Evolutionary conservation across 129 eudicot species (phyloP), one percentile per base, ranked within the genome.

Genomic region (Saposhnikovia divaricata): DNA sequence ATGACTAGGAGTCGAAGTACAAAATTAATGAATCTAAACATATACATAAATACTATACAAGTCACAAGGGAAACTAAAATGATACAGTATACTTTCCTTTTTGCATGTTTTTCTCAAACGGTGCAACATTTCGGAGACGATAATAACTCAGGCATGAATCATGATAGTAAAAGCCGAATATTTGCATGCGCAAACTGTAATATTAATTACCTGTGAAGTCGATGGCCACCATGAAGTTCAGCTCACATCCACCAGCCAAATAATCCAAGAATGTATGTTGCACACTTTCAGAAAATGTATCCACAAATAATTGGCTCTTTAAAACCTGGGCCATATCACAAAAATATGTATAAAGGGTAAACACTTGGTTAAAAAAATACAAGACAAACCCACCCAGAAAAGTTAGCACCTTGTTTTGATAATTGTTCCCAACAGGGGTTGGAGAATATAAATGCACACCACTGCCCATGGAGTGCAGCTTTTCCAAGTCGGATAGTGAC

Each of bases 141-240:
- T 21, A 28, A 27, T 68, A 68, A 71, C 25, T 38, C 75, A 39
- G 21, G 75, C n/a, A n/a, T n/a, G n/a, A n/a, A n/a, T n/a, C 28
- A 18, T 71, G 23, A 37, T 37, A 68, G 19, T 34, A 59, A 59
- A 23, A n/a, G 31, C 3, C n/a, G 14, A 9, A 59, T 59, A 59
- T 59, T 57, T 59, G 15, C 75, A 71, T 18, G 25, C n/a, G n/a
- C n/a, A n/a, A n/a, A n/a, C n/a, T 66, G 55, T 23, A 69, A 76
- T 50, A 53, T 39, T 25, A 31, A n/a, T 48, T 88, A 96, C 99
- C 99, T 45, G 99, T 96, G 87, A 92, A 96, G 88, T 96, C 99
- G 63, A 96, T 79, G 34, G 99, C 99, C 81, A 90, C 98, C 99
- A 96, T 96, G 89, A 96, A 96, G 82, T 91, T 96, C 87, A 96